Conservation (phyloP, 208 protist species). For the Acanthamoeba polyphaga region DNA sequence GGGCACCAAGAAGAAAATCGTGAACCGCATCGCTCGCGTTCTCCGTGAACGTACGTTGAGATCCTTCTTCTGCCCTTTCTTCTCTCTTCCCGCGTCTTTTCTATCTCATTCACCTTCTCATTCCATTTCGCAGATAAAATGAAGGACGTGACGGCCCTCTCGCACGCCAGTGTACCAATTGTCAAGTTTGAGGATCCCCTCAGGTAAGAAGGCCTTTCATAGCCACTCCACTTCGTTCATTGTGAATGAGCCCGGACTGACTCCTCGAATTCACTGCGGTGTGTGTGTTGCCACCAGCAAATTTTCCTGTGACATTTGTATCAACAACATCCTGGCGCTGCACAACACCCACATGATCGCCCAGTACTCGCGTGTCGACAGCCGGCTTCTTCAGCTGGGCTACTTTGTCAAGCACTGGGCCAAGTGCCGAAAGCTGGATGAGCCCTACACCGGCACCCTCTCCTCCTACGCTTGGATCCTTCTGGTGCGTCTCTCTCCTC, state of each 20-base stretch:
- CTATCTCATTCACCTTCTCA: conserved; percentile 6
- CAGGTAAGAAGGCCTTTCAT: background rate
- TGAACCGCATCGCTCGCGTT: conserved; percentile 74
- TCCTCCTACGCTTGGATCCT: conserved; percentile 86
- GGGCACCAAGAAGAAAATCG: conserved; percentile 79
- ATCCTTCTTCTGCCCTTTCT: background rate
- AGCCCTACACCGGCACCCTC: conserved; percentile 84
- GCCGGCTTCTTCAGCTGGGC: conserved; percentile 75
- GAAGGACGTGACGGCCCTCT: conserved; percentile 79
- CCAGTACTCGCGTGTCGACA: conserved; percentile 66
- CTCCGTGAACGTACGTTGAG: conserved; percentile 63
- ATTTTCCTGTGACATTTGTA: conserved; percentile 87
- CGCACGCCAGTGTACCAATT: conserved; percentile 84
- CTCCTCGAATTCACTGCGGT: background rate
- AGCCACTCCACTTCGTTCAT: too few relatives aligned
- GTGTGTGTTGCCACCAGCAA: background rate
- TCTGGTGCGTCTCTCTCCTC: conserved; percentile 28
- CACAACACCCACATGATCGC: conserved; percentile 64
- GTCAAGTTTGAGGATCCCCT: conserved; percentile 83
- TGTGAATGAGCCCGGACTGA: too few relatives aligned
- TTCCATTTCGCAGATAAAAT: conserved; percentile 72
- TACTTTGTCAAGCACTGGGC: conserved; percentile 86
- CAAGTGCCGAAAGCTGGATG: conserved; percentile 82
- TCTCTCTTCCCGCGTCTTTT: background rate
- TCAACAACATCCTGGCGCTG: conserved; percentile 84